These are phyloP conservation scores for Streptanthus diversifolius DNA, from an alignment of 345 rosid species.

Conservation along the genomic window DNA sequence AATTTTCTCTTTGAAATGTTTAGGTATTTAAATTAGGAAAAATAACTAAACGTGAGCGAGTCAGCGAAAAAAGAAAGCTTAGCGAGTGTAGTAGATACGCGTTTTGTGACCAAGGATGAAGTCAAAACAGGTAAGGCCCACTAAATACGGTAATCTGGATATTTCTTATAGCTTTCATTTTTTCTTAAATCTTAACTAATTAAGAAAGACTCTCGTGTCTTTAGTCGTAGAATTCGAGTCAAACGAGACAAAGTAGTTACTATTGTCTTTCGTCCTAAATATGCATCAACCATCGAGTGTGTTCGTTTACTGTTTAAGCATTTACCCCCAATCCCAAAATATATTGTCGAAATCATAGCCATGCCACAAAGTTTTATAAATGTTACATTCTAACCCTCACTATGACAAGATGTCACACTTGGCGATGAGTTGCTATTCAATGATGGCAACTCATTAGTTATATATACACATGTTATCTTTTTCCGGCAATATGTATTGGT, in stretches of 20 bases:
- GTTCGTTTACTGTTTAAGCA: background rate
- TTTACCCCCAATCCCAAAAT: background rate
- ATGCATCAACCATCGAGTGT: background rate
- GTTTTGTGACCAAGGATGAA: background rate
- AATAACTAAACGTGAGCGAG: background rate
- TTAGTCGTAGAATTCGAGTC: background rate
- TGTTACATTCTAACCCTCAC: background rate
- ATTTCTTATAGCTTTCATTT: background rate
- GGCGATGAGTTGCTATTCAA: background rate
- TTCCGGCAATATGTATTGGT: background rate
- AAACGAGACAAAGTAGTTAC: no score
- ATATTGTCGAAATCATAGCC: background rate
- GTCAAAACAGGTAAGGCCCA: background rate
- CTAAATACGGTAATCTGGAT: background rate
- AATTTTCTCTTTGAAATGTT: background rate
- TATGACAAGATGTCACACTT: background rate
- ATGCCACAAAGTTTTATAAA: background rate
- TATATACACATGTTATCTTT: no score
- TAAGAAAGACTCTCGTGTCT: background rate
- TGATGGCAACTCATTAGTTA: background rate
- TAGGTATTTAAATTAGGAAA: background rate
- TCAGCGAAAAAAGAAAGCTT: background rate
- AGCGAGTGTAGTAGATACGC: background rate
- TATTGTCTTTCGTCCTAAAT: background rate
- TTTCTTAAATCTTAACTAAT: background rate